Evolutionary conservation across 1,284 basidiomycete genomes (phyloP), one percentile per base, ranked within the genome.

Genomic region (Austroboletus sp.): DNA sequence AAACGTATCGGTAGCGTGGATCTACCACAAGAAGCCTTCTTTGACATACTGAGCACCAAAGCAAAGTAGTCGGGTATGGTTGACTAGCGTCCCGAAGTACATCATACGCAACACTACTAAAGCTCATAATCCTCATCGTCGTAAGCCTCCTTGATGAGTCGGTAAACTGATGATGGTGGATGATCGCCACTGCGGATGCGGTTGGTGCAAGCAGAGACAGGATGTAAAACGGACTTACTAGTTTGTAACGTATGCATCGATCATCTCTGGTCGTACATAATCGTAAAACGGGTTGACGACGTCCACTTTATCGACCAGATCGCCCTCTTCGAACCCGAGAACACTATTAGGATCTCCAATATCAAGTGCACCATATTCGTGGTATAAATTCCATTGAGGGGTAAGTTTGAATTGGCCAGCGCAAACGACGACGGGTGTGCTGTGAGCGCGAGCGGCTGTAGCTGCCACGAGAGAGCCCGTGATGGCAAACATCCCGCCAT

Each of bases 361-460:
- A 66, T 96, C 93, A 44, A 89, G 74, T 29, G 88, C 87, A 16
- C 80, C 85, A 57, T 85, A 87, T 62, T 93, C 86, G 55, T 91
- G 87, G 46, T 91, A 90, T 54, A 91, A 66, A 63, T 92, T 92
- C 91, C 95, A 98, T 19, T 89, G 73, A 1, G 93, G 93, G 7
- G 91, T 94, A 54, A 98, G 75, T 64, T 98, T 98, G 73, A 93
- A 98, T 65, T 96, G 91, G 1, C 94, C 95, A 1, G 92, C 85
- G 54, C 90, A 89, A 13, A 97, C 89, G 16, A 98, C 89, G 26
- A 98, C 89, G 0, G 95, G 95, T 11, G 91, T 95, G 53, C 84
- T 81, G 69, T 98, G 92, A 17, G 85, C 83, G 44, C 83, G 82
- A n/a, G 96, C 95, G 19, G 94, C 93, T 30, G 89, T 82, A 2